Percentiles rank a stretch among this genome's conserved stretches.
Evolutionary conservation across 805 yeast genomes (phyloP).

Genomic region (Ogataea allantospora): DNA sequence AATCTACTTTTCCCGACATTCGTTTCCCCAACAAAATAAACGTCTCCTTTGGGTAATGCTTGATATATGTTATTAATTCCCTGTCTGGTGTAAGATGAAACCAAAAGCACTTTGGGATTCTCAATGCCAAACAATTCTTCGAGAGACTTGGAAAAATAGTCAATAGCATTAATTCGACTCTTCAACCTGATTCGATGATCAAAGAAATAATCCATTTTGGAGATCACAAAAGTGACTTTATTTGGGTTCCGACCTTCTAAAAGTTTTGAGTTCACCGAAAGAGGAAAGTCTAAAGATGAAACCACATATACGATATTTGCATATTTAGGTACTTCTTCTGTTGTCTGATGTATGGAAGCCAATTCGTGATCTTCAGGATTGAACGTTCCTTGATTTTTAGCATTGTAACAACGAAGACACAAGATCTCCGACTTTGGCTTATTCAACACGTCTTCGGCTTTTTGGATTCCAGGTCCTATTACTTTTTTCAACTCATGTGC

Average conservation of each 20-base stretch:
- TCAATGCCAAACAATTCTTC: conserved; percentile 29
- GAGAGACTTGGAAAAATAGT: conserved; percentile 35
- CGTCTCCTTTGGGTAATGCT: conserved; percentile 35
- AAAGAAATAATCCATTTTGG: conserved; percentile 39
- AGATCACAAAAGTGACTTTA: conserved; percentile 41
- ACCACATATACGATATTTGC: conserved; percentile 58
- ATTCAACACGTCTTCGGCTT: background rate
- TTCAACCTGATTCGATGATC: conserved; percentile 15
- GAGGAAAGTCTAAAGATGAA: conserved; percentile 72
- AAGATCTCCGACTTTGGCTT: background rate
- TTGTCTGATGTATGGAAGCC: no score
- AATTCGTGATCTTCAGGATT: conserved; percentile 17
- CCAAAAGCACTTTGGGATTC: conserved; percentile 41
- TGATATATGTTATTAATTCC: conserved; percentile 39
- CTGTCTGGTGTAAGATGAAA: conserved; percentile 57
- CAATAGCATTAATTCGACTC: conserved; percentile 24
- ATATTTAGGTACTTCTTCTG: conserved; percentile 42
- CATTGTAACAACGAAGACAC: conserved; percentile 50
- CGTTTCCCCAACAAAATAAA: conserved; percentile 62
- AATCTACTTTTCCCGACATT: conserved; percentile 71
- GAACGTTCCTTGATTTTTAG: conserved; percentile 43
- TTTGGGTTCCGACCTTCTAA: conserved; percentile 34
- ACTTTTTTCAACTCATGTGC: conserved; percentile 6
- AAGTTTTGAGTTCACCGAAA: conserved; percentile 44
- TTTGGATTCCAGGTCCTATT: background rate